phyloP scores from a whole-genome alignment of 1,284 basidiomycete species.

The Lentinula novae-zelandiae region DNA sequence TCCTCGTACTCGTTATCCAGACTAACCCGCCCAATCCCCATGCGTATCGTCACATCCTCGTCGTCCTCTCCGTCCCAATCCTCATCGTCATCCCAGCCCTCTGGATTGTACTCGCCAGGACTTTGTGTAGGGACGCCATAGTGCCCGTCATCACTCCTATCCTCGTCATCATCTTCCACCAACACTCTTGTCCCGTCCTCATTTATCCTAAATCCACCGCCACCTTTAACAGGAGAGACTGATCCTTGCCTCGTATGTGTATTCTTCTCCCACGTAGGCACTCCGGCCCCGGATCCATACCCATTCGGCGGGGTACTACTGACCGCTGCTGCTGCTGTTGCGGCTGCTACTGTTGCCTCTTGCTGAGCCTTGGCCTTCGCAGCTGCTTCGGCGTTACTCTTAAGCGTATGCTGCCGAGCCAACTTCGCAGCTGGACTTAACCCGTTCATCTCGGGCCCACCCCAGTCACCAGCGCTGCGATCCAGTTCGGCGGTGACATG shows the following conservation, averaged over 20 bases:
- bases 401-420: conserved; percentile 85
- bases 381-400: conserved; percentile 80
- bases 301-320: conserved; percentile 22
- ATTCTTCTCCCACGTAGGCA: conserved; percentile 80
- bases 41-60: conserved; percentile 74
- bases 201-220: conserved; percentile 40
- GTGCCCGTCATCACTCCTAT: conserved; percentile 48
- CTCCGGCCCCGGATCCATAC: conserved; percentile 32
- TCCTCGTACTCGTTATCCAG: conserved; percentile 48
- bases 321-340: conserved; percentile 30
- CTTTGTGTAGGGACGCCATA: conserved; percentile 21
- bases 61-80: conserved; percentile 61
- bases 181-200: conserved; percentile 69
- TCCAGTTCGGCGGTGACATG: conserved; percentile 88
- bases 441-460: conserved; percentile 59
- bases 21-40: conserved; percentile 41
- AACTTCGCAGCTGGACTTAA: conserved; percentile 92
- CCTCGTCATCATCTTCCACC: conserved; percentile 69
- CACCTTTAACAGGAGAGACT: conserved; percentile 39
- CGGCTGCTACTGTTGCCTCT: conserved; percentile 35
- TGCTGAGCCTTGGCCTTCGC: conserved; percentile 52
- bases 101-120: conserved; percentile 34
- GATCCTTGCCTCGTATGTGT: conserved; percentile 56
- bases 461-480: conserved; percentile 48
- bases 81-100: conserved; percentile 70